Evolutionary conservation across 2,329 filamentous ascomycete species (phyloP).

Genomic region (Apiospora marii): DNA sequence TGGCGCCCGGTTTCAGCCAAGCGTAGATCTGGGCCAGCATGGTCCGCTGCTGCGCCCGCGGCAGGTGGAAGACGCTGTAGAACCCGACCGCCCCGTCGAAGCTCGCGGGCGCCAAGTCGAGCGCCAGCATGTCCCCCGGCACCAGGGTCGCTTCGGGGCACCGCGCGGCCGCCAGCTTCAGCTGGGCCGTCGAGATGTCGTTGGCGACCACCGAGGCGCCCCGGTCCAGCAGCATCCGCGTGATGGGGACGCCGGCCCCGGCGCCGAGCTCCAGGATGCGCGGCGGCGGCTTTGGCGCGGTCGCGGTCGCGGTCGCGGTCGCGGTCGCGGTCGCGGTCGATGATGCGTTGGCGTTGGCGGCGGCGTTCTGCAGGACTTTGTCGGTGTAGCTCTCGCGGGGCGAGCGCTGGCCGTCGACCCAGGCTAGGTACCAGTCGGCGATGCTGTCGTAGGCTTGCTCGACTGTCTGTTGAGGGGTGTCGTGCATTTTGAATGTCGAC

Average conservation of each 20-base stretch:
- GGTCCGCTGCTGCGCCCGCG: constrained; percentile 55
- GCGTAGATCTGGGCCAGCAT: constrained; percentile 51
- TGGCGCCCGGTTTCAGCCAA: constrained; percentile 61
- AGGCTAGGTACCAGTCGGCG: constrained; percentile 19
- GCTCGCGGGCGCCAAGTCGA: constrained; percentile 41
- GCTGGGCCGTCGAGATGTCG: constrained; percentile 51
- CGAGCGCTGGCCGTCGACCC: constrained; percentile 13
- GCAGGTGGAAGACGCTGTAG: constrained; percentile 64
- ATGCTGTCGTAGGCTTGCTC: constrained; percentile 23
- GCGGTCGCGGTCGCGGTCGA: too few relatives aligned
- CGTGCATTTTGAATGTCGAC: neutral
- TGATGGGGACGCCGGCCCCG: constrained; percentile 49
- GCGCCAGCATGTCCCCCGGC: constrained; percentile 49
- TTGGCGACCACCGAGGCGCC: constrained; percentile 45
- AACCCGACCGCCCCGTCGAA: constrained; percentile 60
- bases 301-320: neutral
- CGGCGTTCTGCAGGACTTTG: neutral
- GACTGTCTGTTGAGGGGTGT: constrained; percentile 2
- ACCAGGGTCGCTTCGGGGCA: constrained; percentile 36
- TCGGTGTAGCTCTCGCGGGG: constrained; percentile 19
- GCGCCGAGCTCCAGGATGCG: constrained; percentile 52
- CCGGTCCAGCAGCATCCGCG: constrained; percentile 42
- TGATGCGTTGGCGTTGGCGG: neutral
- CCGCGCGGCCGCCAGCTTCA: constrained; percentile 40
- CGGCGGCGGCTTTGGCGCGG: neutral